These are phyloP conservation scores for Dalbergia oliveri DNA, from an alignment of 306 rosid genomes.

Conservation along the genomic window DNA sequence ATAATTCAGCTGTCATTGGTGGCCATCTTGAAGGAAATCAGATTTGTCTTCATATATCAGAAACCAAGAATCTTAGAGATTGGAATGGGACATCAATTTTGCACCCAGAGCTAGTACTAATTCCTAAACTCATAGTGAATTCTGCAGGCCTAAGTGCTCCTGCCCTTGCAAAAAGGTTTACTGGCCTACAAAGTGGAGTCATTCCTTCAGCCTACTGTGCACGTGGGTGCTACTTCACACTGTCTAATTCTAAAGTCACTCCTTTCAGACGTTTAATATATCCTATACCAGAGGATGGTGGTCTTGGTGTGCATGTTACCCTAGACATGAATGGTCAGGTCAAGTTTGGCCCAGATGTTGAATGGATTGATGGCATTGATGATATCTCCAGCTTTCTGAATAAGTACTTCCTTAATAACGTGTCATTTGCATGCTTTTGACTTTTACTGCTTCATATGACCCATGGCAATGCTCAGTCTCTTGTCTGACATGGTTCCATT, in stretches of 20 bases:
- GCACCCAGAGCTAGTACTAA: constrained; percentile 66
- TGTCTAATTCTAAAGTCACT: constrained; percentile 59
- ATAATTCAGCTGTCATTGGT: constrained; percentile 75
- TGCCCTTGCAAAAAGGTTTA: constrained; percentile 70
- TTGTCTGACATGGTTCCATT: constrained; percentile 31
- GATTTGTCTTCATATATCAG: constrained; percentile 67
- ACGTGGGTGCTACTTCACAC: constrained; percentile 93
- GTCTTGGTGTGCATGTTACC: constrained; percentile 94
- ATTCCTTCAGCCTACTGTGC: constrained; percentile 74
- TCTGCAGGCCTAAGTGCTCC: constrained; percentile 86
- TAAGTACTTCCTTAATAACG: constrained; percentile 57
- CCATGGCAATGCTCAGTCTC: not conserved
- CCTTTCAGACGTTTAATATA: constrained; percentile 84
- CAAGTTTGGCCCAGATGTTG: constrained; percentile 94
- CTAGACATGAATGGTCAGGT: constrained; percentile 84
- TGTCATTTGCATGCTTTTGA: constrained; percentile 30
- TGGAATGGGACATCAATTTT: constrained; percentile 53
- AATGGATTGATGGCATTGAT: constrained; percentile 77
- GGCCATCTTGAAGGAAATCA: constrained; percentile 72
- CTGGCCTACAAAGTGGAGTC: constrained; percentile 56
- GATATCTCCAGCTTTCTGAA: constrained; percentile 81
- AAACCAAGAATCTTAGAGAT: constrained; percentile 64
- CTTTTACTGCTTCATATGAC: constrained; percentile 1
- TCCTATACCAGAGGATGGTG: constrained; percentile 94
- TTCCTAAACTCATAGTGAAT: constrained; percentile 76